Conservation (phyloP, 768 basidiomycete genomes). For the Lentinula edodes region DNA sequence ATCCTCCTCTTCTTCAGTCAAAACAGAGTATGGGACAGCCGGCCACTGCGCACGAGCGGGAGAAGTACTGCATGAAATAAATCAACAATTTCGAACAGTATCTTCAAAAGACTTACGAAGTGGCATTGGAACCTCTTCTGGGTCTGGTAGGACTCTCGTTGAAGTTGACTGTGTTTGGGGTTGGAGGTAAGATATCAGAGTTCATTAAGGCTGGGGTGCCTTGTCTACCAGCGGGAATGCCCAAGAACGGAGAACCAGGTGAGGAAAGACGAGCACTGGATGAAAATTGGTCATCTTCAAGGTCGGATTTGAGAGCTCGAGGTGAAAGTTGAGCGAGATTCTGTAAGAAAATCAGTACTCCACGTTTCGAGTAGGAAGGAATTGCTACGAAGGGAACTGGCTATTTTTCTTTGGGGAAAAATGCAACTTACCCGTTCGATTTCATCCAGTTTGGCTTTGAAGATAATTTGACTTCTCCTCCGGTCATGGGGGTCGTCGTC, state of each 20-base stretch:
- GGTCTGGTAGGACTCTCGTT: slow-evolving; percentile 7
- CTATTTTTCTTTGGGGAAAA: not conserved
- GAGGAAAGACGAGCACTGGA: slow-evolving; percentile 27
- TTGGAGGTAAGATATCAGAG: slow-evolving; percentile 29
- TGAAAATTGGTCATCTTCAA: slow-evolving; percentile 29
- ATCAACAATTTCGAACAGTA: slow-evolving; percentile 3
- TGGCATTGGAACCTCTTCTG: not conserved
- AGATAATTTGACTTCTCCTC: slow-evolving; percentile 66
- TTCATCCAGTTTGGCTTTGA: slow-evolving; percentile 74
- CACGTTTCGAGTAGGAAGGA: no score
- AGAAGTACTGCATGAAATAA: slow-evolving; percentile 8
- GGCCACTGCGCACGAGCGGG: slow-evolving; percentile 30
- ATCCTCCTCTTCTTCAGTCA: slow-evolving; percentile 15
- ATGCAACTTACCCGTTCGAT: slow-evolving; percentile 57
- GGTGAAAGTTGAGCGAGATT: slow-evolving; percentile 66
- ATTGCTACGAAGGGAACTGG: no score
- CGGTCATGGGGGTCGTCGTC: slow-evolving; percentile 69
- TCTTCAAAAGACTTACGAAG: slow-evolving; percentile 3
- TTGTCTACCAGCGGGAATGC: not conserved
- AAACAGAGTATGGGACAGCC: slow-evolving; percentile 36
- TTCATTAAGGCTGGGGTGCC: slow-evolving; percentile 9
- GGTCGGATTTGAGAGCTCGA: slow-evolving; percentile 35
- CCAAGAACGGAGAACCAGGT: slow-evolving; percentile 17
- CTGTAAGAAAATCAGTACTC: slow-evolving; percentile 25
- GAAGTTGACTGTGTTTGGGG: slow-evolving; percentile 17